Base-by-base conservation (phyloP, 306 rosid species). In the Comarum palustre region DNA sequence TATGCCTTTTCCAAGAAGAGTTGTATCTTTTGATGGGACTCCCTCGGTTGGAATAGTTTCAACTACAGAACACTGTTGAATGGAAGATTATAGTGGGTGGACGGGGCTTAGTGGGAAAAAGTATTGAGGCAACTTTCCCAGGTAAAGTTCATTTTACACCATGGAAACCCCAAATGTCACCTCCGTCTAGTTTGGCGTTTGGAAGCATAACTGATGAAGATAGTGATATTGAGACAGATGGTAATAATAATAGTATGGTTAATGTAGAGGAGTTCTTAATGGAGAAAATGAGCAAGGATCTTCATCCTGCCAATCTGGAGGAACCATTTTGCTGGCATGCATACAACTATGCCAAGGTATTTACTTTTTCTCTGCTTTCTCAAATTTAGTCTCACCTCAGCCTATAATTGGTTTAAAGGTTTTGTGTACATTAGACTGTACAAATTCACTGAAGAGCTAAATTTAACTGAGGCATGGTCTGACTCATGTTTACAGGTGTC, bases 251-350 rank as follows among this genome's bases (percentile, higher is more conserved):
- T 82, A 88, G 81, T 83, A 89, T 84, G 87, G 83, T 80, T 66
- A 91, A 88, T 70, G 48, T 84, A 51, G 97, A 91, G 80, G 99
- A 91, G 36, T 80, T 86, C 81, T 78, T 95, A 77, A 88, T 84
- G 87, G 93, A 91, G 77, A 91, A 91, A 88, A 90, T 90, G 89
- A 91, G 70, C 80, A 95, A 90, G 82, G 90, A 89, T 86, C 97
- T 95, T 84, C 92, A 93, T 82, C 90, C 96, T 11, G 96, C 85
- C 70, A 96, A 95, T 81, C 87, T 94, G 83, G 99, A 91, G 79
- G 97, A 94, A 84, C 96, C 97, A 84, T 94, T 91, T 86, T 91
- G 90, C 87, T 94, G 99, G 99, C 96, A 84, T 82, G 97, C 97
- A 25, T 94, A 91, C 82, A 91, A 91, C 77, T 91, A 85, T 71